Evolutionary conservation across 495 filamentous ascomycete species (phyloP).

Genomic region (Antarctomyces pellizariae): DNA sequence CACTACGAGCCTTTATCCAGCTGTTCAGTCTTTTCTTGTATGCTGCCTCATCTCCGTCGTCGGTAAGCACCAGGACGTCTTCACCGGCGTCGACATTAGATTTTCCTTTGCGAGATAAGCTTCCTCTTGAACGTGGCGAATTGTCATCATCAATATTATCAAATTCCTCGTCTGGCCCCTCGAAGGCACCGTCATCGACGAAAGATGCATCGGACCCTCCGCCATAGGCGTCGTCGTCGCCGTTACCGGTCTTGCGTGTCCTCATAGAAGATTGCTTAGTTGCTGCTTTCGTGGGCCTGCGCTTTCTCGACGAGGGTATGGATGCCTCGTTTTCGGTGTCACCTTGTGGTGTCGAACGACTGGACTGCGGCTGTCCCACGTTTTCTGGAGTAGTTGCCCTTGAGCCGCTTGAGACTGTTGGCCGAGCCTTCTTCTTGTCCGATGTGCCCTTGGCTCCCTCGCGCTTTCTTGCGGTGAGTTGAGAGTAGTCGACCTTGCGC

Average conservation of each 20-base stretch:
- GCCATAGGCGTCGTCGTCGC: conserved; percentile 7
- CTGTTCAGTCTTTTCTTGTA: conserved; percentile 55
- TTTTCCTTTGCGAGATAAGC: conserved; percentile 7
- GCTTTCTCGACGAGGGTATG: too few species aligned
- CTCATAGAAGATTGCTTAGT: neutral
- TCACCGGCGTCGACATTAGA: conserved; percentile 21
- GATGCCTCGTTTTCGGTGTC: too few species aligned
- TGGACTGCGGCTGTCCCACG: too few species aligned
- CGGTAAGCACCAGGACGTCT: conserved; percentile 52
- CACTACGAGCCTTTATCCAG: conserved; percentile 48
- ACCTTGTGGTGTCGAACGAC: too few species aligned
- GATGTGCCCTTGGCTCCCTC: too few species aligned
- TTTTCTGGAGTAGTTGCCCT: too few species aligned
- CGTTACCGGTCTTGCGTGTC: conserved; percentile 6
- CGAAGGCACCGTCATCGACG: conserved; percentile 6
- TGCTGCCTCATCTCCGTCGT: conserved; percentile 74
- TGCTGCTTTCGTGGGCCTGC: conserved; percentile 1
- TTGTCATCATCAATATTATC: conserved; percentile 20
- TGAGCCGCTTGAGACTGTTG: too few species aligned
- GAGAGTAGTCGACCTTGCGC: too few species aligned
- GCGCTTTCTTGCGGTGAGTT: too few species aligned
- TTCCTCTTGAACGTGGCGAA: conserved; percentile 15
- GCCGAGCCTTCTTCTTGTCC: too few species aligned
- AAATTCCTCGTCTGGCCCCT: conserved; percentile 1
- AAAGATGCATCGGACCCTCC: conserved; percentile 7